Conservation (phyloP, 2,329 filamentous ascomycete genomes). For the Chaetomium strumarium region DNA sequence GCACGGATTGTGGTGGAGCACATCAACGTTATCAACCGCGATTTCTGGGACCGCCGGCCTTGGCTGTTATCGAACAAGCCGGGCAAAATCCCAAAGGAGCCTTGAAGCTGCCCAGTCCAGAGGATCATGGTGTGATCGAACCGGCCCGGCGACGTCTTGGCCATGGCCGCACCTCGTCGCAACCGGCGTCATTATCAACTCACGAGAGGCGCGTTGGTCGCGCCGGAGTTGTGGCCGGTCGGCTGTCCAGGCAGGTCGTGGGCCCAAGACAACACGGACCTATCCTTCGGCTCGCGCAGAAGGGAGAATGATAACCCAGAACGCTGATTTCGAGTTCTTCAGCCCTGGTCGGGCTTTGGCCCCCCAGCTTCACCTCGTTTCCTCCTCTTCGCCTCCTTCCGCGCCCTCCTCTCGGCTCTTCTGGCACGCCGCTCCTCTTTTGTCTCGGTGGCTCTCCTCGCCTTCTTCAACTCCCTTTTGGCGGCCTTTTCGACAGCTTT, state of each 20-base stretch:
- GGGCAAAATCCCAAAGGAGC: slow-evolving; percentile 61
- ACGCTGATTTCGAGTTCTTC: not conserved
- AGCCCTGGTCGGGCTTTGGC: slow-evolving; percentile 7
- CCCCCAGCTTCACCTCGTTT: not conserved
- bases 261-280: not conserved
- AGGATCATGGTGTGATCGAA: not conserved
- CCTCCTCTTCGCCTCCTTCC: slow-evolving; percentile 39
- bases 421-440: slow-evolving; percentile 44
- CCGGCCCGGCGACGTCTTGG: not conserved
- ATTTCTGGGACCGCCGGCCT: slow-evolving; percentile 83
- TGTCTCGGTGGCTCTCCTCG: slow-evolving; percentile 31
- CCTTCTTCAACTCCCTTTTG: slow-evolving; percentile 13
- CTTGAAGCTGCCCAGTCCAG: slow-evolving; percentile 24
- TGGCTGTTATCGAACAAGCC: slow-evolving; percentile 76
- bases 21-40: slow-evolving; percentile 89
- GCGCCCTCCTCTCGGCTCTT: slow-evolving; percentile 38
- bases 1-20: slow-evolving; percentile 77
- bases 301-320: not conserved
- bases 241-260: not conserved
- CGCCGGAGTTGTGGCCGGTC: not conserved
- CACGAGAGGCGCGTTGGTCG: not conserved
- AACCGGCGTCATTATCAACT: not conserved
- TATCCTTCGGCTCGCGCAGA: not conserved
- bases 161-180: not conserved
- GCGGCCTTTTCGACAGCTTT: slow-evolving; percentile 28